Conservation (phyloP, 352 stramenopile species). For the Phytopythium chamaehyphon region DNA sequence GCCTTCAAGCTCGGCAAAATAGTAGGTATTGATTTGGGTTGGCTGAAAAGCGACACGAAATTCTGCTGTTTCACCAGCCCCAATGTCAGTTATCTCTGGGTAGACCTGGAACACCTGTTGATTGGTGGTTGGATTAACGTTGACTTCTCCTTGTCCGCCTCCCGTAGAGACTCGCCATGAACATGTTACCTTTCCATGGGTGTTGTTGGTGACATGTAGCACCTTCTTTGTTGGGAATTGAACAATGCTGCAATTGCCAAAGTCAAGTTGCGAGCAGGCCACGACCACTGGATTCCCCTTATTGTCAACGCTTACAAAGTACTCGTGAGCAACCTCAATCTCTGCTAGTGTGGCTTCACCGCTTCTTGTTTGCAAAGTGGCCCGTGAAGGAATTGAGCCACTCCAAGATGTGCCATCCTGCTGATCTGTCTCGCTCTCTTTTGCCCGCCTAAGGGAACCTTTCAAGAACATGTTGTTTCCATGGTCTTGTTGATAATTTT, state of each 20-base stretch:
- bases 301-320: constrained; percentile 72
- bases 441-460: constrained; percentile 32
- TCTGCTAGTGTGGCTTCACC: constrained; percentile 76
- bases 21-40: constrained; percentile 78
- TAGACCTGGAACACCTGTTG: constrained; percentile 64
- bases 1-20: constrained; percentile 86
- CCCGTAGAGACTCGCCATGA: constrained; percentile 56
- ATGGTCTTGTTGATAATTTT: constrained; percentile 66
- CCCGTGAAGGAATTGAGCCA: constrained; percentile 14
- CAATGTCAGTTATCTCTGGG: constrained; percentile 75
- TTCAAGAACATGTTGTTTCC: constrained; percentile 64
- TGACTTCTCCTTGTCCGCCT: constrained; percentile 4
- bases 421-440: constrained; percentile 11
- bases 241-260: constrained; percentile 62
- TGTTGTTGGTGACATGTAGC: constrained; percentile 83
- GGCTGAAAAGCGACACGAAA: constrained; percentile 88
- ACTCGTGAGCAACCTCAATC: constrained; percentile 77
- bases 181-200: constrained; percentile 83
- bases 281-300: constrained; percentile 53
- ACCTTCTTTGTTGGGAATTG: constrained; percentile 64
- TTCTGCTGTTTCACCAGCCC: constrained; percentile 55
- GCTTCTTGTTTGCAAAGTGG: constrained; percentile 70
- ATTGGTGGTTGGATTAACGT: not conserved
- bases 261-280: constrained; percentile 52
- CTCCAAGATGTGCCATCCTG: constrained; percentile 5